phyloP scores from a whole-genome alignment of 495 filamentous ascomycete genomes.

The Aspergillus cavernicola region DNA sequence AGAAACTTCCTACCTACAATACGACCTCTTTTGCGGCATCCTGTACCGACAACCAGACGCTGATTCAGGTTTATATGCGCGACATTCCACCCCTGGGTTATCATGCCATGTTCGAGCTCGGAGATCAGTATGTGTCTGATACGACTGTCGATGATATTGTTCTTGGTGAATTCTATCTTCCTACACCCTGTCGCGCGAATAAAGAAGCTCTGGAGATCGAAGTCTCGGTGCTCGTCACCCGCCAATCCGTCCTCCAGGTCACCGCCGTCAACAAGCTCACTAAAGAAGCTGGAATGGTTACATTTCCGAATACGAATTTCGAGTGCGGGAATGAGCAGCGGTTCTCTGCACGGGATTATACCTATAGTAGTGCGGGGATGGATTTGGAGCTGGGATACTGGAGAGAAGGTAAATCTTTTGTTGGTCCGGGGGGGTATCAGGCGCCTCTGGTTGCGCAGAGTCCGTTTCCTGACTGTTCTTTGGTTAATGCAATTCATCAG shows the following conservation, averaged over 20 bases:
- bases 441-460: too few species aligned
- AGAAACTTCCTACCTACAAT: neutral
- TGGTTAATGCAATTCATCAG: too few species aligned
- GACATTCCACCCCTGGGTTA: neutral
- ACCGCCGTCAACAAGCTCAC: neutral
- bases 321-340: neutral
- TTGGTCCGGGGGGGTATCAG: too few species aligned
- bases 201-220: neutral
- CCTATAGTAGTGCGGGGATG: neutral
- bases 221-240: neutral
- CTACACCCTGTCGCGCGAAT: neutral
- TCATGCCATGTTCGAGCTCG: neutral
- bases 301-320: neutral
- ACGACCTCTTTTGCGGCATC: neutral
- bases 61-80: neutral
- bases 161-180: neutral
- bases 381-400: slow-evolving; percentile 12
- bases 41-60: neutral
- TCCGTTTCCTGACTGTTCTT: too few species aligned
- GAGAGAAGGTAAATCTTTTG: too few species aligned
- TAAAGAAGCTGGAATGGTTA: neutral
- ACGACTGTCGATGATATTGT: neutral
- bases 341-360: neutral
- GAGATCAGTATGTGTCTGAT: neutral
- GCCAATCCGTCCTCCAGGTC: neutral